phyloP scores from a whole-genome alignment of 257 asterid species.

The Penstemon eatonii region DNA sequence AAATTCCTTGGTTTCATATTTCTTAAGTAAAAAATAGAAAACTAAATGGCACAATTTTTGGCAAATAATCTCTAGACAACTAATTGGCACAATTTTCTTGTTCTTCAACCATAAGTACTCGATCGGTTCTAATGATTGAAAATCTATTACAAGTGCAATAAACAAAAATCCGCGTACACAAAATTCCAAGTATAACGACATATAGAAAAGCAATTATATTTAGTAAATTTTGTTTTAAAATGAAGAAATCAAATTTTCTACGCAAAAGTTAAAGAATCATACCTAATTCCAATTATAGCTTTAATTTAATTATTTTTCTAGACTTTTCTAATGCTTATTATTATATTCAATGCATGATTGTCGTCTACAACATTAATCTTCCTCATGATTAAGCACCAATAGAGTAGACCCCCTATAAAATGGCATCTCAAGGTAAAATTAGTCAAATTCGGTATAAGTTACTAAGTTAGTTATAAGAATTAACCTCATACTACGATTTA shows the following conservation, averaged over 20 bases:
- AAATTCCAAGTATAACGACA: conserved; percentile 33
- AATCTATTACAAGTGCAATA: conserved; percentile 3
- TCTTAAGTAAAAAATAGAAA: too few relatives aligned
- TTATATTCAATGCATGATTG: background rate
- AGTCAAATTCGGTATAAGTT: too few relatives aligned
- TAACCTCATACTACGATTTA: too few relatives aligned
- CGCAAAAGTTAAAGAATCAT: conserved; percentile 26
- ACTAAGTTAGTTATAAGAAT: too few relatives aligned
- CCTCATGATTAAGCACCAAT: conserved; percentile 34
- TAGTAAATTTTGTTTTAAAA: background rate
- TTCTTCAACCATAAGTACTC: background rate
- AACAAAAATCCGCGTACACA: conserved; percentile 23
- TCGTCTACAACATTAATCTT: conserved; percentile 25
- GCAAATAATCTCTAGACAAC: conserved; percentile 38
- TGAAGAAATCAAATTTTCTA: conserved; percentile 20
- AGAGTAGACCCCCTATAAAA: background rate
- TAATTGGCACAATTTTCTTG: background rate
- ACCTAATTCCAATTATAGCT: conserved; percentile 34
- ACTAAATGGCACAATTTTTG: background rate
- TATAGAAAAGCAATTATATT: conserved; percentile 12
- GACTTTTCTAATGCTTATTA: conserved; percentile 17
- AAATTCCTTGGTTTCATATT: too few relatives aligned
- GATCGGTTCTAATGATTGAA: background rate
- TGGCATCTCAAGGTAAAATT: too few relatives aligned
- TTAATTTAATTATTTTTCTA: conserved; percentile 19